Base-by-base conservation (phyloP, 805 yeast genomes). In the Candida takata region DNA sequence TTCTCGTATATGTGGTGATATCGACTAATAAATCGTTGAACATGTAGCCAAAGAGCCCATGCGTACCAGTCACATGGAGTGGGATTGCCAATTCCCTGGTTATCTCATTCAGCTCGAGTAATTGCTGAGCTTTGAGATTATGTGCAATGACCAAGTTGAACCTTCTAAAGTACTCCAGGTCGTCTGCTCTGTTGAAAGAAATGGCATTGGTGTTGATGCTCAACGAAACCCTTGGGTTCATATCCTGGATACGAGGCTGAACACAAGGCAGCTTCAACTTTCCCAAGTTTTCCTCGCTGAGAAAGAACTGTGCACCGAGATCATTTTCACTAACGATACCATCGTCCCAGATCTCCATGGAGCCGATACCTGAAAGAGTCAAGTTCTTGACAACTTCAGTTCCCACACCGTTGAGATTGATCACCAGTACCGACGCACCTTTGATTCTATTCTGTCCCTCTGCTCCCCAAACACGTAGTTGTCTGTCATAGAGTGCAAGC, bases 401-500 rank as follows among this genome's bases (percentile, higher is more conserved):
- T 6, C 94, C 94, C 8, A 84, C 68, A 1, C 85, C 84, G 9
- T 88, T 82, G 12, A 86, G 49, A 42, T 83, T 81, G 31, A 90
- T 66, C 29, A 92, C 49, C 30, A 88, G 61, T 5, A 90, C 68
- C 30, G 71, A 72, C 7, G 96, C 79, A 14, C 78, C 72, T 25
- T 92, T 70, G 65, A 90, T 74, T 29, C 73, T 56, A 27, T 75
- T 69, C 57, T 90, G 98, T 4, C 97, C 95, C 23, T 84, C 94
- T 54, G 92, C 67, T 3, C 98, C 98, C 98, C 98, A 90, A 15
- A 90, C 68, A 43, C 98, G 64, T 44, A 90, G 88, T 60, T 90
- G 98, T 40, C 98, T 74, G 59, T 90, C 98, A 54, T 90, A 90
- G 16, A 90, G 69, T 1, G 94, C 95, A 39, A 88, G 76, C 54